Conservation (phyloP, 2,329 filamentous ascomycete species). For the Pleomassaria siparia region DNA sequence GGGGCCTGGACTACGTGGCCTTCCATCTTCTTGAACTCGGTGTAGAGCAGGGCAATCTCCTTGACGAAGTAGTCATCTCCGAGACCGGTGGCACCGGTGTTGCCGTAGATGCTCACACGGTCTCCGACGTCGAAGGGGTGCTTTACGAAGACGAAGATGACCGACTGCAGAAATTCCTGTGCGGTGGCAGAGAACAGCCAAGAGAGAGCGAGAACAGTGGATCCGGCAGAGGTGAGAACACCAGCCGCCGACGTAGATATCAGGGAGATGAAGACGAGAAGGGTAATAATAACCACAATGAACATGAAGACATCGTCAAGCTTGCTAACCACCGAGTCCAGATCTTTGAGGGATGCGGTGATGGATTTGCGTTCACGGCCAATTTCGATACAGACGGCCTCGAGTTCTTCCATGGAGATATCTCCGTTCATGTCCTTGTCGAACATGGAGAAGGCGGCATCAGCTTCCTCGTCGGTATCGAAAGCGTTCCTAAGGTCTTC, state of each 20-base stretch:
- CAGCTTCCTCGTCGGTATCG: constrained; percentile 78
- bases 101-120: constrained; percentile 87
- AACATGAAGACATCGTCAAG: constrained; percentile 88
- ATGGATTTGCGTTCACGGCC: constrained; percentile 94
- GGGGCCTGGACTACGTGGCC: constrained; percentile 94
- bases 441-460: constrained; percentile 87
- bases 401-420: constrained; percentile 92
- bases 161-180: constrained; percentile 90
- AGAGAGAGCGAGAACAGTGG: constrained; percentile 81
- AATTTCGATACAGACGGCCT: constrained; percentile 90
- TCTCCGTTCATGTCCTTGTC: constrained; percentile 97
- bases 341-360: constrained; percentile 88
- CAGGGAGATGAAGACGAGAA: constrained; percentile 85
- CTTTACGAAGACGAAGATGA: constrained; percentile 95
- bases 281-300: constrained; percentile 75
- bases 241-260: constrained; percentile 89
- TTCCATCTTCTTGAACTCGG: constrained; percentile 98
- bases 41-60: constrained; percentile 88
- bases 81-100: constrained; percentile 72
- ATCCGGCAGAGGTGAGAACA: constrained; percentile 86
- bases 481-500: constrained; percentile 82
- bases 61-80: constrained; percentile 97
- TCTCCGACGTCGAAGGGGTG: constrained; percentile 97
- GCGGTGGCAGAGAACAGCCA: constrained; percentile 93
- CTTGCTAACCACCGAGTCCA: constrained; percentile 90